Base-by-base conservation (phyloP, 192 early-diverging fungal species). In the Podila minutissima region DNA sequence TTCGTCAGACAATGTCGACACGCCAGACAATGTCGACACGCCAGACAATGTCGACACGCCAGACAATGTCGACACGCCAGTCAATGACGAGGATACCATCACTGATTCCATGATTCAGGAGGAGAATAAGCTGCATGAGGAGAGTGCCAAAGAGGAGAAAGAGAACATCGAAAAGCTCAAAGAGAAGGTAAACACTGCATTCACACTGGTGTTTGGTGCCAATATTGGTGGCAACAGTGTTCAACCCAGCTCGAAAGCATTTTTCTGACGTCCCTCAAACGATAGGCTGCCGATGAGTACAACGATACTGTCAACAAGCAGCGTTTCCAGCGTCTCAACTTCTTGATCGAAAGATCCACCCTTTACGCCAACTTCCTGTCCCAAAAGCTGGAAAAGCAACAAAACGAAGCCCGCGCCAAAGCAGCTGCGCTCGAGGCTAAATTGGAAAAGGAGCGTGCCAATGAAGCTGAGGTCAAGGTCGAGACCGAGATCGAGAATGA, bases 281-380 rank as follows among this genome's bases (percentile, higher is more conserved):
- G 17, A 24, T 72, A 93, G 89, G 91, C 94, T 61, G 81, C 90
- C 46, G 85, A 83, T 10, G 87, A 92, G 74, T 94, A 90, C 74
- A 87, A 89, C 37, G 72, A 83, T 0, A 72, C 86, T 24, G 87
- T 87, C 50, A 87, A 89, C 38, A 84, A 88, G 41, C 88, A 94
- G 67, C 85, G 93, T 22, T 85, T 92, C 71, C 89, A 94, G 69
- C 90, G 94, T 26, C 84, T 95, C 13, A 86, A 94, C 66, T 94
- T 93, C 72, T 86, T 97, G 66, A 83, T 97, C 5, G 92, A 93
- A 74, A 93, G 92, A 71, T 95, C 96, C 0, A 88, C 93, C 3
- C 88, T 93, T 0, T 97, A 95, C 77, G 91, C 92, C 48, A 88
- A 86, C 33, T 95, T 95, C 74, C 83, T 97, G 4, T 88, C 90